phyloP scores from a whole-genome alignment of 1,284 basidiomycete species.

The Tetrapyrgos nigripes region DNA sequence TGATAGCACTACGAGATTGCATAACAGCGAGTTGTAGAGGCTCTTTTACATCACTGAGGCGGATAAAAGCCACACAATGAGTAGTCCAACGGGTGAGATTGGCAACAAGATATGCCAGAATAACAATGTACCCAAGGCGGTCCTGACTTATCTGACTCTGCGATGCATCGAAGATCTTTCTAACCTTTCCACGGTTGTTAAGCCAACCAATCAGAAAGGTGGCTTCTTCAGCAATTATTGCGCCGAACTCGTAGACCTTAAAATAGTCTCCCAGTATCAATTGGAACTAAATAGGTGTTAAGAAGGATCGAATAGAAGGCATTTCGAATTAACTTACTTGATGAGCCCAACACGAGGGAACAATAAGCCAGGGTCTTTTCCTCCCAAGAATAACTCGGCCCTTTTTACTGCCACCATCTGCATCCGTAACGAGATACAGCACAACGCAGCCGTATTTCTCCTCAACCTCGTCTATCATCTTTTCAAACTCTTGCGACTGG shows the following conservation, averaged over 20 bases:
- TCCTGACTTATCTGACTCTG: constrained; percentile 3
- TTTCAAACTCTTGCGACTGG: constrained; percentile 4
- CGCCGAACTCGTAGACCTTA: no score
- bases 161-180: constrained; percentile 1
- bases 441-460: constrained; percentile 9
- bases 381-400: constrained; percentile 12
- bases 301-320: neutral
- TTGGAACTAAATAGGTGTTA: neutral
- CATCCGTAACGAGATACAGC: constrained; percentile 17
- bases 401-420: constrained; percentile 22
- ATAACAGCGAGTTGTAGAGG: constrained; percentile 14
- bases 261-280: constrained; percentile 6
- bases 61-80: constrained; percentile 20
- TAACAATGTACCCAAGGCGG: neutral
- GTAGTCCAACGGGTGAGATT: constrained; percentile 24
- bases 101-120: constrained; percentile 18
- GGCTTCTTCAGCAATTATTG: constrained; percentile 5
- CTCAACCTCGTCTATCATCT: constrained; percentile 16
- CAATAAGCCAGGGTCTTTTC: constrained; percentile 14
- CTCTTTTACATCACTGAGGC: constrained; percentile 9
- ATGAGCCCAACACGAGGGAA: constrained; percentile 21
- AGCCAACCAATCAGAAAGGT: constrained; percentile 8
- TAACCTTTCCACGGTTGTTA: no score
- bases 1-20: constrained; percentile 6
- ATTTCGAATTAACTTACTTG: constrained; percentile 11